These are phyloP conservation scores for Cladosporium cucumerinum DNA, from an alignment of 2,329 filamentous ascomycete species.

Conservation along the genomic window DNA sequence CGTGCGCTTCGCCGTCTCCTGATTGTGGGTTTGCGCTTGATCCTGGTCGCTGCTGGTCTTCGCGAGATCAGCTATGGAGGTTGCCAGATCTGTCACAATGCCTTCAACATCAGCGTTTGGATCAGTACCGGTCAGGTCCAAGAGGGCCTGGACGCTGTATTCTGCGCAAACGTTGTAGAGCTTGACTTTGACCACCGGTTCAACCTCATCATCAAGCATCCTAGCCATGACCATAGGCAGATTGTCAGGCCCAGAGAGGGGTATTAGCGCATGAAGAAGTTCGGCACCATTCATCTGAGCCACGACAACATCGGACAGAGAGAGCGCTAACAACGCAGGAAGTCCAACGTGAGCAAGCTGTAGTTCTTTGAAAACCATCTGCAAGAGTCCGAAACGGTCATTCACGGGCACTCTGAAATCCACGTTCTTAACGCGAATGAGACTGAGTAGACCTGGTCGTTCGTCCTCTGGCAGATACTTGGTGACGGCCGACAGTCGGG, in stretches of 20 bases:
- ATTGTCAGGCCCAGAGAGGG: conserved; percentile 37
- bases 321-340: conserved; percentile 77
- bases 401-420: conserved; percentile 62
- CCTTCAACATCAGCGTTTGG: conserved; percentile 43
- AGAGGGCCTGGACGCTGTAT: conserved; percentile 79
- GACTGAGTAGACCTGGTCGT: conserved; percentile 77
- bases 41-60: conserved; percentile 29
- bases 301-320: conserved; percentile 61
- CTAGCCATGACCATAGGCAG: conserved; percentile 77
- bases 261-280: conserved; percentile 63
- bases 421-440: conserved; percentile 64
- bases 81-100: conserved; percentile 70
- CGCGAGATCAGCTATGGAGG: conserved; percentile 61
- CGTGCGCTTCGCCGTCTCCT: conserved; percentile 39
- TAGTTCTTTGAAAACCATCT: conserved; percentile 57
- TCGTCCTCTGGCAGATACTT: conserved; percentile 97
- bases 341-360: conserved; percentile 80
- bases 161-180: conserved; percentile 81
- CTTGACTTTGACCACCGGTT: conserved; percentile 84
- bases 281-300: conserved; percentile 66
- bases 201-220: conserved; percentile 90
- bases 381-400: conserved; percentile 63
- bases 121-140: conserved; percentile 71
- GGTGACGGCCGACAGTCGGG: conserved; percentile 78
- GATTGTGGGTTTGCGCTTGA: background rate